Conservation (phyloP, 371 early-diverging fungal genomes). For the Syncephalastrum monosporum region DNA sequence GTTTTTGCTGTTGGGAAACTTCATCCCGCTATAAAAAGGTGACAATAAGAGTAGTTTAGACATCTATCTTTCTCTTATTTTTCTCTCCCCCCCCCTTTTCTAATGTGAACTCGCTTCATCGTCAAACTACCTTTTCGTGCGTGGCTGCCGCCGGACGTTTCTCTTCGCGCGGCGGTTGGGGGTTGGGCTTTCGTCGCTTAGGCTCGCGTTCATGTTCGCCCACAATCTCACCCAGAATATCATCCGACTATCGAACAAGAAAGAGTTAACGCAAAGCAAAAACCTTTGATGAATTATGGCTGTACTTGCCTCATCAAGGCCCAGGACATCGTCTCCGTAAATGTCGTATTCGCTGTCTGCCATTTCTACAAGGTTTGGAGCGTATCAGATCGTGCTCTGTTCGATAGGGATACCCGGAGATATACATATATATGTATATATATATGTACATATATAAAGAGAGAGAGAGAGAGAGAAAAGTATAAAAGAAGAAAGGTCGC, state of each 20-base stretch:
- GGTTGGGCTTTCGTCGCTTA: conserved; percentile 26
- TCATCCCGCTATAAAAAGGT: too few relatives aligned
- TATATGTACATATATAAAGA: too few relatives aligned
- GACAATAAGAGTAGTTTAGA: background rate
- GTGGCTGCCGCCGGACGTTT: conserved; percentile 1
- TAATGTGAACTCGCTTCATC: conserved; percentile 28
- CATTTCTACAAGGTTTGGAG: too few relatives aligned
- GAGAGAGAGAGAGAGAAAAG: conserved; percentile 4
- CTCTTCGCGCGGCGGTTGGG: conserved; percentile 1
- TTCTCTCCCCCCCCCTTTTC: background rate
- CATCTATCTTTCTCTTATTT: conserved; percentile 1
- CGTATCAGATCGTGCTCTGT: too few relatives aligned
- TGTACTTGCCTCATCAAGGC: conserved; percentile 23
- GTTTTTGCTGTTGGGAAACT: background rate
- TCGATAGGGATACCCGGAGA: too few relatives aligned
- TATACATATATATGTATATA: too few relatives aligned
- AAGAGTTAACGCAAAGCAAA: background rate
- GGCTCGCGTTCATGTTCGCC: conserved; percentile 28
- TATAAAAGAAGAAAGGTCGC: background rate
- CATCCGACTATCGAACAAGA: conserved; percentile 21
- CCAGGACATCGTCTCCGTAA: conserved; percentile 48
- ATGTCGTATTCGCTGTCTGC: conserved; percentile 37
- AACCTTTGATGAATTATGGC: background rate
- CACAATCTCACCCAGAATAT: conserved; percentile 44
- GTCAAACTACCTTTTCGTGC: conserved; percentile 39